These are phyloP conservation scores for Paxillus ammoniavirescens DNA, from an alignment of 768 basidiomycete species.

Conservation along the genomic window DNA sequence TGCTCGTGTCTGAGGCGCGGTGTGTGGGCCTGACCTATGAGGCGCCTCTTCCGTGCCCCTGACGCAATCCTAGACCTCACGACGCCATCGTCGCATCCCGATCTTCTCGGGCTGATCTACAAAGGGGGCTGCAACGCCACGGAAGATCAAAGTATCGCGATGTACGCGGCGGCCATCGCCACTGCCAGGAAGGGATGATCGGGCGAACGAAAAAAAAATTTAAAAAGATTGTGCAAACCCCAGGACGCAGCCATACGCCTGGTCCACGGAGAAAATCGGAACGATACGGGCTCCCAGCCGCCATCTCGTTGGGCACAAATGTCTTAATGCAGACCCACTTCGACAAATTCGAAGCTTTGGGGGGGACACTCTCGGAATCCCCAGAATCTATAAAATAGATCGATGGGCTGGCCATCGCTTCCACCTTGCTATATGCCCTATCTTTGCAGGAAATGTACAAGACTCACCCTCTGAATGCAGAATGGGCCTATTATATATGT, in stretches of 20 bases:
- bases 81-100: neutral
- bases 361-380: slow-evolving; percentile 2
- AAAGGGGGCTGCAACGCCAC: slow-evolving; percentile 12
- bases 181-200: neutral
- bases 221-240: neutral
- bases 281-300: neutral
- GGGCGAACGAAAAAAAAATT: neutral
- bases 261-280: slow-evolving; percentile 19
- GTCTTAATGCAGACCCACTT: neutral
- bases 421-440: neutral
- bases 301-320: neutral
- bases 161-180: neutral
- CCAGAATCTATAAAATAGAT: neutral
- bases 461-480: no score
- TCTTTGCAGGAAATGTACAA: neutral
- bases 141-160: slow-evolving; percentile 1
- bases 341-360: slow-evolving; percentile 5
- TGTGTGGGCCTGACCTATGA: no score
- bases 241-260: no score
- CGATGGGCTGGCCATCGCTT: neutral
- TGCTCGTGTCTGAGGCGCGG: no score
- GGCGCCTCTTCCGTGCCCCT: no score
- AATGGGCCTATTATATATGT: neutral
- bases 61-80: no score
- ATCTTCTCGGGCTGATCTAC: slow-evolving; percentile 15